phyloP scores from a whole-genome alignment of 2,329 filamentous ascomycete species.

The Penicillium sp. region DNA sequence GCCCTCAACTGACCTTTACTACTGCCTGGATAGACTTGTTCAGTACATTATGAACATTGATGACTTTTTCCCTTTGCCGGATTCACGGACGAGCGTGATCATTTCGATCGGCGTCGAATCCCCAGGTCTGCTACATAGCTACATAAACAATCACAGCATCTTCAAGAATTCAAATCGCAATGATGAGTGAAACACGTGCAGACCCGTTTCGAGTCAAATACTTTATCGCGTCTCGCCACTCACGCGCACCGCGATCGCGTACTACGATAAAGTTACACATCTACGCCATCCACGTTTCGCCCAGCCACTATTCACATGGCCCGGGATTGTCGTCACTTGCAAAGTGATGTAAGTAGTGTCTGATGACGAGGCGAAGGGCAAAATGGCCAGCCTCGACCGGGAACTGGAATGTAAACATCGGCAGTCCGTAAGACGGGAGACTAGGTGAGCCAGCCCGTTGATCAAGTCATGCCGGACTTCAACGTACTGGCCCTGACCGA shows the following conservation, averaged over 20 bases:
- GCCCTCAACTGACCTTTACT: too few relatives aligned
- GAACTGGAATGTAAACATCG: slow-evolving; percentile 11
- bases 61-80: too few relatives aligned
- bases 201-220: too few relatives aligned
- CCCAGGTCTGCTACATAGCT: too few relatives aligned
- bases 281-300: background rate
- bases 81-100: too few relatives aligned
- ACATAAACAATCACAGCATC: too few relatives aligned
- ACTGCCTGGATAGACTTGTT: too few relatives aligned
- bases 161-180: too few relatives aligned
- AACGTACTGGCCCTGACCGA: slow-evolving; percentile 3
- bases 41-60: too few relatives aligned
- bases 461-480: slow-evolving; percentile 4
- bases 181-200: too few relatives aligned
- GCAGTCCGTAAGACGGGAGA: background rate
- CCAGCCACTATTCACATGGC: slow-evolving; percentile 4
- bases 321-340: background rate
- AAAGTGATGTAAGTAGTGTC: background rate
- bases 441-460: slow-evolving; percentile 6
- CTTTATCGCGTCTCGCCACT: too few relatives aligned
- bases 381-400: slow-evolving; percentile 8
- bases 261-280: background rate
- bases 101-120: too few relatives aligned
- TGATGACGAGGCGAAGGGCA: background rate
- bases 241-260: background rate